Evolutionary conservation across 2,329 filamentous ascomycete species (phyloP).

Genomic region (Trichoderma asperellum): DNA sequence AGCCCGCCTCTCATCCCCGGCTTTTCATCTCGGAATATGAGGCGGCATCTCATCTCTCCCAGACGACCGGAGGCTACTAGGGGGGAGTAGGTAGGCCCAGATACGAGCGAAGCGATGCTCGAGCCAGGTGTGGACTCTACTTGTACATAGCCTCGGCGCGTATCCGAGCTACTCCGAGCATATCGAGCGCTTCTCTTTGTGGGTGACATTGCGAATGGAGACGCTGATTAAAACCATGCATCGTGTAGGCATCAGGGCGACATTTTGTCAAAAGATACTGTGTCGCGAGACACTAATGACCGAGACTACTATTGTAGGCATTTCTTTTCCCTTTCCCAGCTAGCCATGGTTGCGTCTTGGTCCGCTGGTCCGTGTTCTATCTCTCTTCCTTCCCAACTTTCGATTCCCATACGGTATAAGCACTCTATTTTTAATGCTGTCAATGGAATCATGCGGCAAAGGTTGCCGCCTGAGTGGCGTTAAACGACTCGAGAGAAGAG

Average conservation of each 20-base stretch:
- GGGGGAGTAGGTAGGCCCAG: not conserved
- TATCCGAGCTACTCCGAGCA: not conserved
- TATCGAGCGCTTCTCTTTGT: not conserved
- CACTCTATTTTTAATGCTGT: not conserved
- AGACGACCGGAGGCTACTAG: not conserved
- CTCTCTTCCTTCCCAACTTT: not conserved
- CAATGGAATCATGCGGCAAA: not conserved
- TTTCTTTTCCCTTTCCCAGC: not conserved
- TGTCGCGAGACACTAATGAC: not conserved
- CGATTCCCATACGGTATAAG: not conserved
- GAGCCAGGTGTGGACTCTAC: not conserved
- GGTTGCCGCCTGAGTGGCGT: conserved; percentile 15
- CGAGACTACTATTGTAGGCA: not conserved
- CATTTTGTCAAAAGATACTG: not conserved
- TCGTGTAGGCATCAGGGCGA: too few species aligned
- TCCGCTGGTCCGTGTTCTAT: not conserved
- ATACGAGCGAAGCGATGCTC: not conserved
- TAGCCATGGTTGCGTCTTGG: not conserved
- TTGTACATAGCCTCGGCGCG: not conserved
- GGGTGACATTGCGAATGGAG: conserved; percentile 1
- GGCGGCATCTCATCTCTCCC: not conserved
- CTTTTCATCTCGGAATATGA: conserved; percentile 5
- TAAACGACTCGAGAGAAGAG: not conserved
- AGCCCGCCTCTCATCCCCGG: not conserved
- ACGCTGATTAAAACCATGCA: not conserved